These are phyloP conservation scores for Candida suzukii DNA, from an alignment of 805 yeast species.

Conservation along the genomic window DNA sequence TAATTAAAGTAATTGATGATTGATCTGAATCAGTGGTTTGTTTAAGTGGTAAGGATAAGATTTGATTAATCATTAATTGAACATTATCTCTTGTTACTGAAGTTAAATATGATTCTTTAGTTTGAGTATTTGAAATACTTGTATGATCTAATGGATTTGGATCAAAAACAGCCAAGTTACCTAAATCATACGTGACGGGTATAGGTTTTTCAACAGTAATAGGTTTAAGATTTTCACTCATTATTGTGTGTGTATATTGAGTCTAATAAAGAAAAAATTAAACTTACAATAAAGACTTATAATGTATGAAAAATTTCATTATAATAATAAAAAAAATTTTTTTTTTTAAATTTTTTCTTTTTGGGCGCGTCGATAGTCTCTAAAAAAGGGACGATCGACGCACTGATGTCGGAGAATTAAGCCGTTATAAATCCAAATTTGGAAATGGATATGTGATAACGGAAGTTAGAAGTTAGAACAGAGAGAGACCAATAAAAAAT, in stretches of 20 bases:
- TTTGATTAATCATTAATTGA: constrained; percentile 85
- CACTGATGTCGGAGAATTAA: too few species aligned
- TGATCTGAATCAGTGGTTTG: constrained; percentile 75
- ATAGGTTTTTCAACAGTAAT: constrained; percentile 88
- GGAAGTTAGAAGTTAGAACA: too few species aligned
- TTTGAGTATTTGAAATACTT: constrained; percentile 43
- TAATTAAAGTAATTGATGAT: constrained; percentile 74
- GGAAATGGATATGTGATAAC: too few species aligned
- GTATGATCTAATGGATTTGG: constrained; percentile 73
- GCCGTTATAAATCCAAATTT: too few species aligned
- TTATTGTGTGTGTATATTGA: not conserved
- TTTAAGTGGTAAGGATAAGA: constrained; percentile 82
- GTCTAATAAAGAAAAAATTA: not conserved
- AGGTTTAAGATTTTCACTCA: constrained; percentile 35
- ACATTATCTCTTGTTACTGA: constrained; percentile 82
- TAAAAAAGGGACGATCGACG: not conserved
- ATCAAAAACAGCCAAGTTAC: constrained; percentile 86
- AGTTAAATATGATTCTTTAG: constrained; percentile 58
- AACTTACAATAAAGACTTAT: not conserved
- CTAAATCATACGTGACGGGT: constrained; percentile 84
- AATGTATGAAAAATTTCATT: not conserved
- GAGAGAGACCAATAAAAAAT: too few species aligned
- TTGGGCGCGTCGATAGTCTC: too few species aligned
- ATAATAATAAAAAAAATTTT: not conserved
- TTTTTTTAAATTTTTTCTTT: too few species aligned